Base-by-base conservation (phyloP, 345 rosid genomes). In the Aurinia saxatilis region DNA sequence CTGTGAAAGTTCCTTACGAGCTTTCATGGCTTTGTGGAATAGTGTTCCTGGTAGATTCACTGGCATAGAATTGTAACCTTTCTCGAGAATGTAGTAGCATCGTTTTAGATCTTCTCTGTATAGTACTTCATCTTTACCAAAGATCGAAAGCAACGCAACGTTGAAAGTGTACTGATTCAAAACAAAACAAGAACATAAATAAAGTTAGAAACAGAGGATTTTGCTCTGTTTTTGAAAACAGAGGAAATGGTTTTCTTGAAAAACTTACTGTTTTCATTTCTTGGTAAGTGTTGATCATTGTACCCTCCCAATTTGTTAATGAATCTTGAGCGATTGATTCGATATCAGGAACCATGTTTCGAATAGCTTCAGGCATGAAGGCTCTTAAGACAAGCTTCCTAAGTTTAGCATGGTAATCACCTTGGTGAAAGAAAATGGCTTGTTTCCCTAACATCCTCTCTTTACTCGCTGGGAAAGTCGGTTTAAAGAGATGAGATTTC, bases 51-150 rank as follows among this genome's bases (percentile, higher is more conserved):
- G 97, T 10, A 93, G 76, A 55, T 90, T 85, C 6, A 93, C 68
- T 11, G 96, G 97, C 97, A 93, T 85, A n/a, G 99, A 93, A 64
- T 93, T 93, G 83, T 93, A 93, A 0, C 96, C 99, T 58, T 85
- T 79, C 62, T 93, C 99, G 7, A 93, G 90, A 74, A 85, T 73
- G 84, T 89, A 87, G 78, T 93, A 93, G 46, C 91, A 85, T 60
- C 81, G 70, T 67, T 87, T 90, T 33, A 90, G 84, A 67, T 93
- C 97, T 46, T 83, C 91, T 65, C 90, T 68, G 83, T 83, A 83
- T 2, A 74, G 35, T 10, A 74, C 75, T 29, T 76, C 87, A 45
- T 87, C 93, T 49, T 80, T 78, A 21, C 96, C 96, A n/a, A 91
- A 84, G 52, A 91, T 85, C 4, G 93, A 87, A 1, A 81, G 87